Evolutionary conservation across 1,284 basidiomycete genomes (phyloP).

Genomic region (Rhodotorula sp.): DNA sequence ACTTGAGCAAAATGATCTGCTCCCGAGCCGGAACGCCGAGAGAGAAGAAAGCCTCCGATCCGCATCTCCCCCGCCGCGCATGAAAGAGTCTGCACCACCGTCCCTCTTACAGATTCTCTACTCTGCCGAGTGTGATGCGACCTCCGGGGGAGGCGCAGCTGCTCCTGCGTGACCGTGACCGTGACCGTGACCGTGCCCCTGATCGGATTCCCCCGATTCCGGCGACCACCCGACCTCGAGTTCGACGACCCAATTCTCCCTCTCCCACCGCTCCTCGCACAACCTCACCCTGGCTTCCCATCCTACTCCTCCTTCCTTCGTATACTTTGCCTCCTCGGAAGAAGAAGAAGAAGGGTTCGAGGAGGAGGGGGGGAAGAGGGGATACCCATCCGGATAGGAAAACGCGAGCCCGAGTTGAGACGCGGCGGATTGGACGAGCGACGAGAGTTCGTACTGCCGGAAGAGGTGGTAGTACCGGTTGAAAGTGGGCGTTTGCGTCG

Average conservation of each 20-base stretch:
- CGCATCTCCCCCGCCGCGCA: too few species aligned
- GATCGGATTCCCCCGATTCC: neutral
- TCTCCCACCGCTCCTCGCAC: slow-evolving; percentile 38
- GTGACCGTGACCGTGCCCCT: too few species aligned
- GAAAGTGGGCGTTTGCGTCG: slow-evolving; percentile 54
- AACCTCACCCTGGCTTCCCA: slow-evolving; percentile 17
- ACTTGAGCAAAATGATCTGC: too few species aligned
- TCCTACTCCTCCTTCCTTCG: neutral
- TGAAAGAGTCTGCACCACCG: too few species aligned
- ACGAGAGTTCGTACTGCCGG: slow-evolving; percentile 68
- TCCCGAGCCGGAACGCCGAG: too few species aligned
- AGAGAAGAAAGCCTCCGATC: too few species aligned
- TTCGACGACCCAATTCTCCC: slow-evolving; percentile 41
- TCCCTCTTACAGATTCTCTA: too few species aligned
- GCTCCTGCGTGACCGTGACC: too few species aligned
- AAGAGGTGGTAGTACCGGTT: slow-evolving; percentile 95
- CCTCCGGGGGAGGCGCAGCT: too few species aligned
- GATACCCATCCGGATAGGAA: slow-evolving; percentile 8
- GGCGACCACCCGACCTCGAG: slow-evolving; percentile 29
- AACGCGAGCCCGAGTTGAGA: slow-evolving; percentile 57
- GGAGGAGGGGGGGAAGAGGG: neutral
- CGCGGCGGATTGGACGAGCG: slow-evolving; percentile 65
- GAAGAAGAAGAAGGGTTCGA: neutral
- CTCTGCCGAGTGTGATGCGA: too few species aligned
- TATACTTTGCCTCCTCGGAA: neutral